Evolutionary conservation across 257 asterid genomes (phyloP).

Genomic region (Galeopsis tetrahit): DNA sequence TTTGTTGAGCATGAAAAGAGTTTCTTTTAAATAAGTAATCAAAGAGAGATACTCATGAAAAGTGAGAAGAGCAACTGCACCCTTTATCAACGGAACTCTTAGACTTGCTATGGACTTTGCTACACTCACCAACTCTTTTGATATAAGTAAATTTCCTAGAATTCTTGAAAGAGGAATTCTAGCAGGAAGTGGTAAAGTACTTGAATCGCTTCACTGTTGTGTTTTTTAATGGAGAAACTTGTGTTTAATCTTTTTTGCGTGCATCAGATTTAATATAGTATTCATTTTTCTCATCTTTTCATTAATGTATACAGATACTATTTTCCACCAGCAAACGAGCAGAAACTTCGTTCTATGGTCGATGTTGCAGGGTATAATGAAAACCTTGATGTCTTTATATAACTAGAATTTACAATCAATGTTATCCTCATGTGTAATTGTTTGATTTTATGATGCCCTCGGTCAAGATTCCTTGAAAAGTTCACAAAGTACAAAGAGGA

Average conservation of each 20-base stretch:
- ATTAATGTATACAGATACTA: constrained; percentile 60
- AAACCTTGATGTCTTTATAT: neutral
- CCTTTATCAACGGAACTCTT: too few species aligned
- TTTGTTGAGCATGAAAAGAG: too few species aligned
- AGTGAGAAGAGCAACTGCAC: too few species aligned
- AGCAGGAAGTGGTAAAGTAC: neutral
- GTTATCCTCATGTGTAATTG: constrained; percentile 30
- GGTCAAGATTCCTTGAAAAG: constrained; percentile 62
- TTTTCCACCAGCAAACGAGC: constrained; percentile 57
- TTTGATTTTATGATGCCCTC: constrained; percentile 28
- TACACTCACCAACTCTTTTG: neutral
- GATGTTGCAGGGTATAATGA: constrained; percentile 57
- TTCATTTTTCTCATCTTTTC: constrained; percentile 11
- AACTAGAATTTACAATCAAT: constrained; percentile 3
- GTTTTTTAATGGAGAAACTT: neutral
- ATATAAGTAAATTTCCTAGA: neutral
- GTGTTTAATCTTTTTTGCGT: constrained; percentile 11
- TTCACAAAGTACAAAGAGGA: constrained; percentile 53
- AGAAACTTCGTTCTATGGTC: constrained; percentile 68
- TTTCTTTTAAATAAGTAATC: too few species aligned
- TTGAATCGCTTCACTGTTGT: neutral
- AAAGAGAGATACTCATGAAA: too few species aligned
- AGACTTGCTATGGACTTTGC: neutral
- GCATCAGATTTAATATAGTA: neutral
- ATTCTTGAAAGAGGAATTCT: constrained; percentile 3